A percentile compares a stretch with the other conserved stretches of the same genome.
phyloP scores from a whole-genome alignment of 2,329 filamentous ascomycete genomes.

The Chrysoporthe puriensis region DNA sequence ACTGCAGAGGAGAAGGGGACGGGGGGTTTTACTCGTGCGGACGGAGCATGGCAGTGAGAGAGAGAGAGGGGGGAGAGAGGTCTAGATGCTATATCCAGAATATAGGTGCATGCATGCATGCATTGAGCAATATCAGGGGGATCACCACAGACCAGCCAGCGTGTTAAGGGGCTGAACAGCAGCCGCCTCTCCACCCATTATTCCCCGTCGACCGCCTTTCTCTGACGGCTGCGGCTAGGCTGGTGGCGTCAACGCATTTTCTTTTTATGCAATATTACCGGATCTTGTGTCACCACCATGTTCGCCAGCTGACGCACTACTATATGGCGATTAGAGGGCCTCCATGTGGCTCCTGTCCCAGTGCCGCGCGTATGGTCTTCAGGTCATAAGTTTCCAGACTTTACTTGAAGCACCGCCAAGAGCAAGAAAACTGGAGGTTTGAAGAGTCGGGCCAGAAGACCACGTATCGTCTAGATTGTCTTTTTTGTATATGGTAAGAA shows the following conservation, averaged over 20 bases:
- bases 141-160: too few relatives aligned
- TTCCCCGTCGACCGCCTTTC: not conserved
- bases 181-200: not conserved
- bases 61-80: too few relatives aligned
- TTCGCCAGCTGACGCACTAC: not conserved
- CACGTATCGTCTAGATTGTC: constrained; percentile 25
- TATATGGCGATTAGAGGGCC: not conserved
- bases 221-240: not conserved
- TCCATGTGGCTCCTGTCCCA: not conserved
- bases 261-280: not conserved
- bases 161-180: not conserved
- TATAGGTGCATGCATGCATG: too few relatives aligned
- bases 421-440: not conserved
- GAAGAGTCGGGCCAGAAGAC: constrained; percentile 4
- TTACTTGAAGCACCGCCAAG: not conserved
- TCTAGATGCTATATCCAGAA: too few relatives aligned
- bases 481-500: constrained; percentile 18
- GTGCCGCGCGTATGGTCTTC: not conserved
- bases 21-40: too few relatives aligned
- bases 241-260: not conserved
- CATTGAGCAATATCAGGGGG: too few relatives aligned
- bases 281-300: not conserved
- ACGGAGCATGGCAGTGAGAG: too few relatives aligned
- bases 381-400: not conserved
- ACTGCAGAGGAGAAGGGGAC: too few relatives aligned